Percentiles rank a stretch among this genome's conserved stretches.
Evolutionary conservation across 805 yeast species (phyloP).

Genomic region (Zygoascus flipseniorum): DNA sequence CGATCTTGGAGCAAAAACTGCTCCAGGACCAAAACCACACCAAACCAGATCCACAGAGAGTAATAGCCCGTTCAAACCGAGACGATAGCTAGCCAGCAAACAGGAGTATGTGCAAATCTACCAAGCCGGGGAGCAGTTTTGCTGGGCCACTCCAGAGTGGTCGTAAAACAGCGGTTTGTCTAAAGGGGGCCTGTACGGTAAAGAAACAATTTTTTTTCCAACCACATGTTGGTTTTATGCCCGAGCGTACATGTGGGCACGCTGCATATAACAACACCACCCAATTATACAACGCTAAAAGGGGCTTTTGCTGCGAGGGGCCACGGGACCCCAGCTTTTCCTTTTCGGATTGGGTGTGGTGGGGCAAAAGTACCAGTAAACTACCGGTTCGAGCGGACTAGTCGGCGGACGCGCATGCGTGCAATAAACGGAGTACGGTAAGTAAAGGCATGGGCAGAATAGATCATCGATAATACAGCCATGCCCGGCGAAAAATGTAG

Average conservation of each 20-base stretch:
- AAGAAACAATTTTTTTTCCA: not conserved
- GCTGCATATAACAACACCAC: too few relatives aligned
- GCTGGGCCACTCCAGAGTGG: not conserved
- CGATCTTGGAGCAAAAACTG: not conserved
- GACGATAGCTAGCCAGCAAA: not conserved
- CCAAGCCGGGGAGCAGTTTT: not conserved
- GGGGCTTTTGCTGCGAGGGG: not conserved
- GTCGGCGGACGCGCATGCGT: too few relatives aligned
- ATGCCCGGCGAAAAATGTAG: too few relatives aligned
- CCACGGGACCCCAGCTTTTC: not conserved
- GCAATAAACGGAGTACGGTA: too few relatives aligned
- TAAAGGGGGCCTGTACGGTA: not conserved
- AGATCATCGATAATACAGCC: too few relatives aligned
- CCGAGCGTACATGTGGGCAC: not conserved
- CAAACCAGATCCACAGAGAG: not conserved
- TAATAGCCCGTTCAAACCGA: not conserved
- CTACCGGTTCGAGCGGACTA: too few relatives aligned
- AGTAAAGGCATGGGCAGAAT: too few relatives aligned
- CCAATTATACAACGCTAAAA: too few relatives aligned
- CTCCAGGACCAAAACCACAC: not conserved
- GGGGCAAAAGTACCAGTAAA: not conserved
- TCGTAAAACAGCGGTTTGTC: conserved; percentile 1
- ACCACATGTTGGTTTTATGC: not conserved
- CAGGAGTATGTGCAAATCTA: not conserved
- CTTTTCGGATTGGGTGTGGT: not conserved